Conservation (phyloP, 768 basidiomycete species). For the Rhodotorula paludigena region DNA sequence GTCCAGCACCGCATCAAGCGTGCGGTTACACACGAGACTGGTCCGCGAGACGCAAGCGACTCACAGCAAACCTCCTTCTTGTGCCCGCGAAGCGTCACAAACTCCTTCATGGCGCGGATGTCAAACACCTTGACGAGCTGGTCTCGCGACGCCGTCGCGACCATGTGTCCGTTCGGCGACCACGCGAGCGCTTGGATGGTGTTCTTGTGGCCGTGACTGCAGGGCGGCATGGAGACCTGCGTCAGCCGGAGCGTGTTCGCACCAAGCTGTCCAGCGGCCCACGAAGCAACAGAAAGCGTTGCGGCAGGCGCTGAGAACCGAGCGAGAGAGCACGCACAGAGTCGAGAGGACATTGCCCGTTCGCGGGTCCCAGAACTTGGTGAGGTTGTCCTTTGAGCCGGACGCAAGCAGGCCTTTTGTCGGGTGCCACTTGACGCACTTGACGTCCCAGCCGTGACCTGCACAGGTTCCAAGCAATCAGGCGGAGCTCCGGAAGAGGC, state of each 20-base stretch:
- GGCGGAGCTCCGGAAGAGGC: background rate
- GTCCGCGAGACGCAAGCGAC: slow-evolving; percentile 43
- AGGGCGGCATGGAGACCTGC: too few species aligned
- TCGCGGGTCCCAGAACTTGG: slow-evolving; percentile 99
- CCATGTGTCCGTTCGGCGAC: slow-evolving; percentile 89
- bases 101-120: slow-evolving; percentile 96
- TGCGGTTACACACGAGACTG: too few species aligned
- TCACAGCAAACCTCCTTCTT: slow-evolving; percentile 96
- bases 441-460: slow-evolving; percentile 99
- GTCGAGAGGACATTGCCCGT: slow-evolving; percentile 86
- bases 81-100: slow-evolving; percentile 85
- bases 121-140: slow-evolving; percentile 94
- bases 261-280: too few species aligned
- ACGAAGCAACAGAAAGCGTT: too few species aligned
- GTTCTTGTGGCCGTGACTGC: slow-evolving; percentile 92
- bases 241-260: too few species aligned
- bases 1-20: too few species aligned
- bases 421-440: slow-evolving; percentile 98
- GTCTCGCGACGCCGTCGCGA: slow-evolving; percentile 92
- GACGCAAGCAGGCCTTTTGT: slow-evolving; percentile 90
- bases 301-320: background rate
- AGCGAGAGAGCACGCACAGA: slow-evolving; percentile 56
- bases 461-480: background rate
- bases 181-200: slow-evolving; percentile 88
- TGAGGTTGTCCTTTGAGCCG: slow-evolving; percentile 94